A percentile compares a stretch with the other conserved stretches of the same genome.
These are phyloP conservation scores for Oryza rufipogon DNA, from an alignment of 176 grass and related monocot species.

Conservation along the genomic window DNA sequence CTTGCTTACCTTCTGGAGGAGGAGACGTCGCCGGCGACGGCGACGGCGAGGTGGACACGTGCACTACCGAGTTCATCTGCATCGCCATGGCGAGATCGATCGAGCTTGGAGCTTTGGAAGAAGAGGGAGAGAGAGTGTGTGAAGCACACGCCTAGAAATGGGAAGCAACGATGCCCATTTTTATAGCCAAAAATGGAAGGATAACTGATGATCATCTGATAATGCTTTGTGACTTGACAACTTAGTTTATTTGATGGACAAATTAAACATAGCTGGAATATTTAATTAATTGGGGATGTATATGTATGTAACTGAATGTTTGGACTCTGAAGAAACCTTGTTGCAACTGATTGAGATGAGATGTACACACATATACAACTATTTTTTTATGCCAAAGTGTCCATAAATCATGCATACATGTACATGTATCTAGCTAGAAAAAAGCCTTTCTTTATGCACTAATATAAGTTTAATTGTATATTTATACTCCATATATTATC, in stretches of 20 bases:
- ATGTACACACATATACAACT: background rate
- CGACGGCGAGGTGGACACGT: background rate
- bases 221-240: background rate
- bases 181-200: background rate
- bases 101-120: background rate
- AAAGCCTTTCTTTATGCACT: background rate
- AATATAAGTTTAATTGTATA: background rate
- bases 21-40: conserved; percentile 12
- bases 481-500: background rate
- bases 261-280: background rate
- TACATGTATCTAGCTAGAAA: background rate
- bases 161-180: background rate
- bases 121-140: conserved; percentile 17
- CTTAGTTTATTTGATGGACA: background rate
- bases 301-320: conserved; percentile 1
- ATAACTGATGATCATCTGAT: background rate
- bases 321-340: background rate
- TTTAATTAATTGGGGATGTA: background rate
- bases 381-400: conserved; percentile 8
- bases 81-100: conserved; percentile 24
- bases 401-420: background rate
- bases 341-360: conserved; percentile 9
- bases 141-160: conserved; percentile 26
- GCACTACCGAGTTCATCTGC: conserved; percentile 23
- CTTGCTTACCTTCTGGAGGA: conserved; percentile 4